Evolutionary conservation across 2,329 filamentous ascomycete genomes (phyloP), one percentile per base, ranked within the genome.

Genomic region (Rhynchosporium agropyri): DNA sequence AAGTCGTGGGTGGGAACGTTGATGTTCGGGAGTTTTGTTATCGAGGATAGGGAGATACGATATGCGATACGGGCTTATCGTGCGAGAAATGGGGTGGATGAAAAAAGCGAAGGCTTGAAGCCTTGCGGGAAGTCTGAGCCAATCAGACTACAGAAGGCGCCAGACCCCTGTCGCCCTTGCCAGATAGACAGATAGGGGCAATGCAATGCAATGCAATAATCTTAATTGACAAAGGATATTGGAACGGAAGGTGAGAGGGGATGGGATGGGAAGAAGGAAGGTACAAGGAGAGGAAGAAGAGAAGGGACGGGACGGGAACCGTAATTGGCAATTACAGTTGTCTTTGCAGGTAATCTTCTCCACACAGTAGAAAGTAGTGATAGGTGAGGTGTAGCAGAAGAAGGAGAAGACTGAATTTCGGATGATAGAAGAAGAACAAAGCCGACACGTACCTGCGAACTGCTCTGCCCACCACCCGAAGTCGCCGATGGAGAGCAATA

Each of bases 401-500:
- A 20, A 42, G 28, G 20, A 42, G 20, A 20, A 20, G 20, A 20
- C 20, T 20, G 20, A 20, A 20, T 20, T 20, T 20, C 20, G 20
- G 20, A 20, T 20, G 20, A 20, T 20, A 20, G 40, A 20, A 42
- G 28, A 10, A 42, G 57, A 58, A 58, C 56, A 31, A 45, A 49
- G 8, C 20, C 26, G 68, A 80, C 68, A 80, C 82, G 79, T 80
- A 86, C 82, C 74, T 83, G 83, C 68, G 80, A 81, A 70, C 80
- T 82, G 67, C 83, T 83, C 74, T 86, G 84, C 59, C 86, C 86
- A 68, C 84, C 86, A 51, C 74, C 76, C 65, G 85, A 83, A 46
- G 86, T 88, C 46, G 84, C 84, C 65, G 86, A 85, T 54, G 86
- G 85, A 51, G 86, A 87, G 68, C 84, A 81, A 74, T 84, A 86